phyloP scores from a whole-genome alignment of 176 grass and related monocot species.

The Alloteropsis semialata region DNA sequence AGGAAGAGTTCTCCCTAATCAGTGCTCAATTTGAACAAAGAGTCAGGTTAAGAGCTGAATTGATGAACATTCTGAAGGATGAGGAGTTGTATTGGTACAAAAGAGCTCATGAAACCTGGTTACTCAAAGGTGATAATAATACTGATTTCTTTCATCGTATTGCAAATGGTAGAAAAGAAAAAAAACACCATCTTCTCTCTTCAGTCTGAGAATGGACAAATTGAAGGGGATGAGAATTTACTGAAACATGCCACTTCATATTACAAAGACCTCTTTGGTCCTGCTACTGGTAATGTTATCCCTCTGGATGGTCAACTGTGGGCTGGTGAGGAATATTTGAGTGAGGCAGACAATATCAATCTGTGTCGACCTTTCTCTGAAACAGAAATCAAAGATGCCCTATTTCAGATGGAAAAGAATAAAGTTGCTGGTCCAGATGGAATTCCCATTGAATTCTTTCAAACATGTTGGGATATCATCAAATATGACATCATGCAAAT shows the following conservation, averaged over 20 bases:
- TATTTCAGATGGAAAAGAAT: not conserved
- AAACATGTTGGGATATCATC: not conserved
- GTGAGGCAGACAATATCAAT: not conserved
- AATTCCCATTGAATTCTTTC: not conserved
- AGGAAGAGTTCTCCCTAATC: no score
- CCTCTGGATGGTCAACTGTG: not conserved
- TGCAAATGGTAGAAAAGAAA: not conserved
- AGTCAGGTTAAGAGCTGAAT: not conserved
- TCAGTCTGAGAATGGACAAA: not conserved
- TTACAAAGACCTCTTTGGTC: not conserved
- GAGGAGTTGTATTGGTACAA: not conserved
- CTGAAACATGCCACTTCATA: not conserved
- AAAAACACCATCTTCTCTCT: not conserved
- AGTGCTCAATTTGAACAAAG: no score
- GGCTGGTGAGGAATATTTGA: fast-evolving
- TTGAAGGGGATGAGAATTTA: no score
- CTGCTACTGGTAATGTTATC: not conserved
- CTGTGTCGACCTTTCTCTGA: not conserved
- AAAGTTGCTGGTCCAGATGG: not conserved
- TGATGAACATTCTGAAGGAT: not conserved
- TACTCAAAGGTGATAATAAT: not conserved
- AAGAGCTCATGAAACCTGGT: not conserved
- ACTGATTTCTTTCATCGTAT: not conserved
- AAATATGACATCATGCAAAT: not conserved
- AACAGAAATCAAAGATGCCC: not conserved